phyloP scores from a whole-genome alignment of 345 rosid species.

The Erucastrum elatum region DNA sequence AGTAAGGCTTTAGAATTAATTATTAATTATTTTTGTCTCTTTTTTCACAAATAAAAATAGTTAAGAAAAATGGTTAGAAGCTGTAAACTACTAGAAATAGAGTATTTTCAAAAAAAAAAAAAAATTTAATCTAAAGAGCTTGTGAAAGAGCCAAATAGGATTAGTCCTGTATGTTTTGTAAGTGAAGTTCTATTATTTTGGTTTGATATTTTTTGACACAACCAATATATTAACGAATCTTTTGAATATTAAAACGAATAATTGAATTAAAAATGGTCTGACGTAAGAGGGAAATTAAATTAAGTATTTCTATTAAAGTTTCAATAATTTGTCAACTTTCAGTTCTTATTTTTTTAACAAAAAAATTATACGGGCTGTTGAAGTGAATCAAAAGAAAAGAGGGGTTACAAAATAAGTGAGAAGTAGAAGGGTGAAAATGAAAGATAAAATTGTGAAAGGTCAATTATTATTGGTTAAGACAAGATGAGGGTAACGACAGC shows the following conservation, averaged over 20 bases:
- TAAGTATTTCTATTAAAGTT: background rate
- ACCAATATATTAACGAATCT: background rate
- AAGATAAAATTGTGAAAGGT: background rate
- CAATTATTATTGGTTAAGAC: constrained; percentile 23
- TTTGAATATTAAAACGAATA: background rate
- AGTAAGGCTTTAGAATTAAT: background rate
- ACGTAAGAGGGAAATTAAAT: background rate
- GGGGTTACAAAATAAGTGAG: background rate
- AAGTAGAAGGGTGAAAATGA: background rate
- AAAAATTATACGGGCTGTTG: background rate
- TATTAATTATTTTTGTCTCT: background rate
- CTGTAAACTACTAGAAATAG: background rate
- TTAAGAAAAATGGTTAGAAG: background rate
- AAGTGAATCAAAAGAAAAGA: background rate
- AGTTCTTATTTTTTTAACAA: background rate
- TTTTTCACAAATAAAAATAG: background rate
- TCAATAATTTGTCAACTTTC: background rate
- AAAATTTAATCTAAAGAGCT: no score
- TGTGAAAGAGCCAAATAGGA: no score
- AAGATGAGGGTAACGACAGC: constrained; percentile 22
- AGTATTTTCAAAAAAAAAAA: no score
- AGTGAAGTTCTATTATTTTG: background rate
- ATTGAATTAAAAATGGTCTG: background rate
- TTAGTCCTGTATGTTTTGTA: no score
- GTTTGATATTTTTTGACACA: background rate